A percentile compares a stretch with the other conserved stretches of the same genome.
Evolutionary conservation across 2,329 filamentous ascomycete genomes (phyloP).

Genomic region (Calonectria pauciramosa): DNA sequence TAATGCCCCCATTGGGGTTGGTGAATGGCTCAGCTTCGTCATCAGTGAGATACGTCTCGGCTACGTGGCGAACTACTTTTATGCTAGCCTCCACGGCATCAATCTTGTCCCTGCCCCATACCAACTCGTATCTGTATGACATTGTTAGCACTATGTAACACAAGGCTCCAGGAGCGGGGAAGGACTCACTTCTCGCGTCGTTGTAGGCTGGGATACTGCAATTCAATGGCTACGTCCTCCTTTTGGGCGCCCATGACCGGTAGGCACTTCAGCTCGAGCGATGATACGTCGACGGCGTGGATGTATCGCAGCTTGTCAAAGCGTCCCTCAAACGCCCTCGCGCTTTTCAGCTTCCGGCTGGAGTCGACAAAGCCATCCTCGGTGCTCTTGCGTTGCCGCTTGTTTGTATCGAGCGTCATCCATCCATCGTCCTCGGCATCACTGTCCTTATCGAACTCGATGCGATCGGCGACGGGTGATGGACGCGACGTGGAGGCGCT

Average conservation of each 20-base stretch:
- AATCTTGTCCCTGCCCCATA: slow-evolving; percentile 83
- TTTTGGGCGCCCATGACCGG: slow-evolving; percentile 63
- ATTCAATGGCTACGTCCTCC: slow-evolving; percentile 71
- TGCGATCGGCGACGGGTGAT: slow-evolving; percentile 64
- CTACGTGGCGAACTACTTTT: slow-evolving; percentile 76
- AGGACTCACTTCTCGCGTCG: slow-evolving; percentile 74
- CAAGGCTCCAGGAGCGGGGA: neutral
- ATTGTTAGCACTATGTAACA: slow-evolving; percentile 32
- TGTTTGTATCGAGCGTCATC: slow-evolving; percentile 62
- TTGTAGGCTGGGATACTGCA: slow-evolving; percentile 87
- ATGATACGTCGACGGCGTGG: slow-evolving; percentile 71
- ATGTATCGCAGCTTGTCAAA: slow-evolving; percentile 63
- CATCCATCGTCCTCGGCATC: slow-evolving; percentile 68
- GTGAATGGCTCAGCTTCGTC: slow-evolving; percentile 77
- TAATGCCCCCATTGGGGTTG: slow-evolving; percentile 80
- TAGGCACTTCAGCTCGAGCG: slow-evolving; percentile 63
- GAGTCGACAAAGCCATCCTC: slow-evolving; percentile 60
- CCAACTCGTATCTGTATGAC: slow-evolving; percentile 68
- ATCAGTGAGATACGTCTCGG: slow-evolving; percentile 82
- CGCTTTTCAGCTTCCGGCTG: slow-evolving; percentile 61
- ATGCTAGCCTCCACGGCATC: slow-evolving; percentile 82
- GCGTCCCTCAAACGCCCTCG: slow-evolving; percentile 60
- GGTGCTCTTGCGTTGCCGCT: slow-evolving; percentile 61
- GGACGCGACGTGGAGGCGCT: slow-evolving; percentile 49
- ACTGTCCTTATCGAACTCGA: slow-evolving; percentile 65